Evolutionary conservation across 2,329 filamentous ascomycete species (phyloP).

Genomic region (Phialocephala subalpina): DNA sequence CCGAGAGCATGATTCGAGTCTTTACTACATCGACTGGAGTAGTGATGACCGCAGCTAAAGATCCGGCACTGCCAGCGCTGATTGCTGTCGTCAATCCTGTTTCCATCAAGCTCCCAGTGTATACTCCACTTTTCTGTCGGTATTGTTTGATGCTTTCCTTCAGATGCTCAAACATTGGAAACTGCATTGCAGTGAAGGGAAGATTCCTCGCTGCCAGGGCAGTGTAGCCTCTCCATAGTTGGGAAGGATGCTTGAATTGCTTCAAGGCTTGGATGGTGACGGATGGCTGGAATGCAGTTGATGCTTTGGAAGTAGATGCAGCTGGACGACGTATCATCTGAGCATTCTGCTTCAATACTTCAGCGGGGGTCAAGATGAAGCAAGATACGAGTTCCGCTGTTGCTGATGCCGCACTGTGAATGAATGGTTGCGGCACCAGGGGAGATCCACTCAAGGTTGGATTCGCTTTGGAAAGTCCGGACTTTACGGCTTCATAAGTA

Average conservation of each 20-base stretch:
- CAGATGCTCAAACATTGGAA: conserved; percentile 83
- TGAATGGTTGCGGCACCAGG: conserved; percentile 71
- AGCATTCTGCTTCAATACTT: conserved; percentile 93
- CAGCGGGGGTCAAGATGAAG: conserved; percentile 84
- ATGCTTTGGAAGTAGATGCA: conserved; percentile 36
- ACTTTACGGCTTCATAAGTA: conserved; percentile 83
- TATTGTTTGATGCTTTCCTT: conserved; percentile 60
- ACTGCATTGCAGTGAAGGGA: conserved; percentile 88
- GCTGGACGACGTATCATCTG: conserved; percentile 71
- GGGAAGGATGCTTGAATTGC: conserved; percentile 64
- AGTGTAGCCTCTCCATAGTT: conserved; percentile 75
- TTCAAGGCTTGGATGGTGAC: conserved; percentile 61
- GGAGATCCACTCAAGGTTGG: conserved; percentile 56
- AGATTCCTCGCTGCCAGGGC: conserved; percentile 84
- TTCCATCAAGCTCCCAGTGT: conserved; percentile 59
- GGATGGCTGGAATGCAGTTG: conserved; percentile 59
- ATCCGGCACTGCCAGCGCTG: conserved; percentile 78
- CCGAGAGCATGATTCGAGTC: conserved; percentile 85
- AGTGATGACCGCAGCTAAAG: conserved; percentile 80
- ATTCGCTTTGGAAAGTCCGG: conserved; percentile 62
- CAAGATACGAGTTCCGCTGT: conserved; percentile 86
- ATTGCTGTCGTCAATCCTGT: conserved; percentile 75
- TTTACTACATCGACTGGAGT: conserved; percentile 92
- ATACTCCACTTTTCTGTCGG: conserved; percentile 46
- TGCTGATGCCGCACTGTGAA: conserved; percentile 78